Base-by-base conservation (phyloP, 2,329 filamentous ascomycete genomes). In the Trichoderma asperellum region DNA sequence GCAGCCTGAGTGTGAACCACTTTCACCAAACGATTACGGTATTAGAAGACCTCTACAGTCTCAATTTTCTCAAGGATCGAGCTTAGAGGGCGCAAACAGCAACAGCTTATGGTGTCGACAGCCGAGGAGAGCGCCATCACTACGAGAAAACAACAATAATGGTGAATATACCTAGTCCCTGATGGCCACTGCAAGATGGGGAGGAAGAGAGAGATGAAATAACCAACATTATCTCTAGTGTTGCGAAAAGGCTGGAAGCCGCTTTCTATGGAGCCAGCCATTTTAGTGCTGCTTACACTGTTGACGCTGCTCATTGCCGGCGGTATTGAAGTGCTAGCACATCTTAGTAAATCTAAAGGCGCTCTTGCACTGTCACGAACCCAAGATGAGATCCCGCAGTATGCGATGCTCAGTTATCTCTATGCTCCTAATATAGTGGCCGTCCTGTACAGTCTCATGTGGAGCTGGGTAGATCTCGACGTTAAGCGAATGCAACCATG, bases 401-500 rank as follows among this genome's bases (percentile, higher is more conserved):
- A 72, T 0, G 76, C 75, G 0, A 79, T 72, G 0, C 81, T 86
- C 5, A 67, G 76, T 0, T 88, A 86, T n/a, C 73, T 84, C 0
- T 88, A 87, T 58, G 72, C 84, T 0, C 87, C 88, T 0, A 89
- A 84, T 0, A 79, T 89, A 0, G 62, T 88, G 0, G 83, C 87
- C 0, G 83, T 89, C 0, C 7, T 86, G 0, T 89, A 87, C 71
- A 86, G 86, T 49, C 79, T 89, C 0, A 57, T 84, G 0, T 90
- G 87, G 87, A 82, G 80, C 2, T 88, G 87, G 86, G 81, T 89
- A 0, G 88, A 90, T 62, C 74, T 90, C 0, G 86, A 91, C 43
- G 78, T 82, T 0, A 88, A 88, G 69, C 73, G 88, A 0, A 78
- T 90, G 56, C 87, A 91, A 40, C 88, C 88, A 0, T 91, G 84